Evolutionary conservation across 179 eudicot genomes (phyloP).

Genomic region (Corrigiola litoralis): DNA sequence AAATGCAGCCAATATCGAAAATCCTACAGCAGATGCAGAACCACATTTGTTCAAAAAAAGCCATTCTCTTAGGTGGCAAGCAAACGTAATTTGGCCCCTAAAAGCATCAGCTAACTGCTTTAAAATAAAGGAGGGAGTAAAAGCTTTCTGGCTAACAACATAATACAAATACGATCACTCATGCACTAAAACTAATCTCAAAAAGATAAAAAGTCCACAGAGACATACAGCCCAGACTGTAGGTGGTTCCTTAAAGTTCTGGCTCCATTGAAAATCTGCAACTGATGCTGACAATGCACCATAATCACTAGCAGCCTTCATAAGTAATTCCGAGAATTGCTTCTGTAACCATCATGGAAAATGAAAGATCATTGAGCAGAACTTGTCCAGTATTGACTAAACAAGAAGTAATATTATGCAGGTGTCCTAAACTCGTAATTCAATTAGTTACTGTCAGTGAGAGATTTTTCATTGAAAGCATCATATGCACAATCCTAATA

Average conservation of each 20-base stretch:
- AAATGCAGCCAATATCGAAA: background rate
- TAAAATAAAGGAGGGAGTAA: background rate
- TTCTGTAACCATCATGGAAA: conserved; percentile 45
- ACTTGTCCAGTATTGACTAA: background rate
- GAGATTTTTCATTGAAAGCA: too few relatives aligned
- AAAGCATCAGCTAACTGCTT: background rate
- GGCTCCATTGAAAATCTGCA: conserved; percentile 94
- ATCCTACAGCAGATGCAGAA: too few relatives aligned
- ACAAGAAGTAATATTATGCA: background rate
- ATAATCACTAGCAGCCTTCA: conserved; percentile 99
- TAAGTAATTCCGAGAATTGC: conserved; percentile 88
- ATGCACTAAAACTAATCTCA: background rate
- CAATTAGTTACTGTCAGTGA: too few relatives aligned
- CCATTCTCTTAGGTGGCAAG: background rate
- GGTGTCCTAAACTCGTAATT: too few relatives aligned
- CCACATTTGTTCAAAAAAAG: too few relatives aligned
- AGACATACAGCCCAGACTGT: conserved; percentile 91
- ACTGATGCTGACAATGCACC: conserved; percentile 91
- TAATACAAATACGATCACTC: background rate
- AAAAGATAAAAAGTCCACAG: background rate
- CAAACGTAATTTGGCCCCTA: background rate
- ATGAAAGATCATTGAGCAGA: background rate
- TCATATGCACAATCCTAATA: too few relatives aligned
- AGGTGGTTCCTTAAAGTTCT: conserved; percentile 94
- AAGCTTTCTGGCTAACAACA: background rate